Base-by-base conservation (phyloP, 1,284 basidiomycete species). In the Gymnopus androsaceus region DNA sequence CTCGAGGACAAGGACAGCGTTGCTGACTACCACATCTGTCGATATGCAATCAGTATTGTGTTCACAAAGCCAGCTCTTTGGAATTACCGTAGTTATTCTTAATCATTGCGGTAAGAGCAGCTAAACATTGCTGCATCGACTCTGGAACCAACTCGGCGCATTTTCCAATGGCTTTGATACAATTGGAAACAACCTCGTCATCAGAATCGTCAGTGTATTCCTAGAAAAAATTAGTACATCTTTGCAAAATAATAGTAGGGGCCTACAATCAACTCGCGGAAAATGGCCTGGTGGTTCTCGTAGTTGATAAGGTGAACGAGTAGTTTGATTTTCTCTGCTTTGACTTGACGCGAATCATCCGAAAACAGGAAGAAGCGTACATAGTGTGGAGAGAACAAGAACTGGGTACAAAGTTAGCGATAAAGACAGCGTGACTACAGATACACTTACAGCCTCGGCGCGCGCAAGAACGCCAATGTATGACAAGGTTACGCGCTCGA, bases 1-100 rank as follows among this genome's bases (percentile, higher is more conserved):
- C 69, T 94, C 94, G 44, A 96, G 79, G 6, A 94, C 92, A 41
- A 94, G 75, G 36, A 96, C 88, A 0, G 93, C 86, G 55, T 82
- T 87, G 57, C 85, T 84, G 41, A 94, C 87, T 19, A 92, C 81
- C 3, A 78, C 70, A 63, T 88, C 90, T 93, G 61, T 41, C 54
- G 31, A 21, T 34, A 40, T 38, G 12, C 12, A 49, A 38, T 33
- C 44, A 41, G 48, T n/a, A n/a, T 17, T 23, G 38, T 21, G 47
- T 5, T 27, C 42, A 34, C 19, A 19, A 11, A 12, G n/a, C 21
- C 28, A 48, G 28, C 28, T 38, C 44, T 17, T 14, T 33, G 19
- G n/a, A 59, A 79, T 64, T 64, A 82, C 93, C 91, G 64, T 90
- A 77, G 37, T 77, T 79, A 54, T 88, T 87, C 61, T 85, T 83